Conservation (phyloP, 805 yeast species). For the Monosporozyma aerobia region DNA sequence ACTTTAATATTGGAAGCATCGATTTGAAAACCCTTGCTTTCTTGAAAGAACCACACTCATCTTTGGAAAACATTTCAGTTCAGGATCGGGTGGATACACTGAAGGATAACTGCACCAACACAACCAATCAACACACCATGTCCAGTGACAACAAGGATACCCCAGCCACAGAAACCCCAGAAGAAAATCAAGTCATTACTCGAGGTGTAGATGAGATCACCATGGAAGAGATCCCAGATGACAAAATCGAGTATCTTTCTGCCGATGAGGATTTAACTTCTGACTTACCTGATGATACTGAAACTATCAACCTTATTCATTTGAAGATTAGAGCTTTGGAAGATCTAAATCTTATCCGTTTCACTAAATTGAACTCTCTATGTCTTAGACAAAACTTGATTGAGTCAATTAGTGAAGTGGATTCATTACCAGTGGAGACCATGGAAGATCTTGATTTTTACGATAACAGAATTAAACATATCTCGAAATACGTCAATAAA, state of each 20-base stretch:
- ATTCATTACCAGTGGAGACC: slow-evolving; percentile 43
- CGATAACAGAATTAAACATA: slow-evolving; percentile 85
- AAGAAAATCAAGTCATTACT: background rate
- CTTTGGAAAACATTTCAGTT: background rate
- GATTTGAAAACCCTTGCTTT: background rate
- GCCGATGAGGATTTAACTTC: slow-evolving; percentile 61
- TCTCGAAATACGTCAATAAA: slow-evolving; percentile 58
- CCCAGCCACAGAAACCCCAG: background rate
- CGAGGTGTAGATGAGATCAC: slow-evolving; percentile 1
- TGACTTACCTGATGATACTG: slow-evolving; percentile 48
- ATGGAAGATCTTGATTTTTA: slow-evolving; percentile 79
- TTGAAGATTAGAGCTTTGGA: slow-evolving; percentile 56
- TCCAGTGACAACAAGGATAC: background rate
- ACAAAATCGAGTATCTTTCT: slow-evolving; percentile 40
- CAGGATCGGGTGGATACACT: background rate
- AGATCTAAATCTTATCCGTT: slow-evolving; percentile 49
- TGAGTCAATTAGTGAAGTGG: slow-evolving; percentile 62
- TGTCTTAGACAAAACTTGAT: slow-evolving; percentile 80
- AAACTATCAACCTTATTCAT: slow-evolving; percentile 57
- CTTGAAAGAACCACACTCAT: background rate
- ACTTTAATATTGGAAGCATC: background rate
- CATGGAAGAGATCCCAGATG: slow-evolving; percentile 26
- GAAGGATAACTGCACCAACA: background rate
- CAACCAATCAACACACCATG: background rate
- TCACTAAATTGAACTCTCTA: slow-evolving; percentile 46